These are phyloP conservation scores for Xylariales sp. DNA, from an alignment of 2,329 filamentous ascomycete species.

Conservation along the genomic window DNA sequence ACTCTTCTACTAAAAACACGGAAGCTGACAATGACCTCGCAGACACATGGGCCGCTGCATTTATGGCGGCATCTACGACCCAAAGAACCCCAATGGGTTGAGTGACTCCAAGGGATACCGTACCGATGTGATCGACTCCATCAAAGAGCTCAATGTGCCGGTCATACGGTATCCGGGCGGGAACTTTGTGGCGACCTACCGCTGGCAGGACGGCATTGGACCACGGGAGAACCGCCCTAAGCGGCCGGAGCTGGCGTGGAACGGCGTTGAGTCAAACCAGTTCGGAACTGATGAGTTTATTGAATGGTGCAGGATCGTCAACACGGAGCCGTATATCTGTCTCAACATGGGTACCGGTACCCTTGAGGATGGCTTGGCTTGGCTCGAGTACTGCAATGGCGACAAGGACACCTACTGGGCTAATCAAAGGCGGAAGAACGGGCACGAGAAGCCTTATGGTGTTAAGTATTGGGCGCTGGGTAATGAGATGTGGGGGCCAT, in stretches of 20 bases:
- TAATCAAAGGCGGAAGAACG: constrained; percentile 72
- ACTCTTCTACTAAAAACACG: constrained; percentile 5
- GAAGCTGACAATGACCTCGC: constrained; percentile 3
- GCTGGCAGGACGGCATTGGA: constrained; percentile 79
- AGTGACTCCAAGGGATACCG: constrained; percentile 72
- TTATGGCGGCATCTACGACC: constrained; percentile 82
- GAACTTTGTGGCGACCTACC: constrained; percentile 81
- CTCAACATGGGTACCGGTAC: constrained; percentile 78
- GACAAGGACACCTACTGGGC: constrained; percentile 75
- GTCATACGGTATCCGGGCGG: constrained; percentile 79
- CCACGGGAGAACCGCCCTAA: constrained; percentile 63
- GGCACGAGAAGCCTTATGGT: constrained; percentile 70
- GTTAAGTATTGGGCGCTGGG: constrained; percentile 84
- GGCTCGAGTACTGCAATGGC: constrained; percentile 85
- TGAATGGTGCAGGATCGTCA: constrained; percentile 61
- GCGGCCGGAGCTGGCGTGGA: constrained; percentile 73
- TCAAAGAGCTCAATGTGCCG: constrained; percentile 70
- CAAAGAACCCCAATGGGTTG: constrained; percentile 64
- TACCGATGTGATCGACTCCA: constrained; percentile 69
- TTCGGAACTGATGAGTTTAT: constrained; percentile 88
- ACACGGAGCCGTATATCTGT: constrained; percentile 73
- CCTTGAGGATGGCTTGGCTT: constrained; percentile 55
- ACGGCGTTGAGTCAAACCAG: constrained; percentile 69
- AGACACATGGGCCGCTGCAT: constrained; percentile 89
- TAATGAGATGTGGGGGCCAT: constrained; percentile 67